Evolutionary conservation across 2,329 filamentous ascomycete genomes (phyloP), one percentile per base, ranked within the genome.

Genomic region (Sporothrix phasma): DNA sequence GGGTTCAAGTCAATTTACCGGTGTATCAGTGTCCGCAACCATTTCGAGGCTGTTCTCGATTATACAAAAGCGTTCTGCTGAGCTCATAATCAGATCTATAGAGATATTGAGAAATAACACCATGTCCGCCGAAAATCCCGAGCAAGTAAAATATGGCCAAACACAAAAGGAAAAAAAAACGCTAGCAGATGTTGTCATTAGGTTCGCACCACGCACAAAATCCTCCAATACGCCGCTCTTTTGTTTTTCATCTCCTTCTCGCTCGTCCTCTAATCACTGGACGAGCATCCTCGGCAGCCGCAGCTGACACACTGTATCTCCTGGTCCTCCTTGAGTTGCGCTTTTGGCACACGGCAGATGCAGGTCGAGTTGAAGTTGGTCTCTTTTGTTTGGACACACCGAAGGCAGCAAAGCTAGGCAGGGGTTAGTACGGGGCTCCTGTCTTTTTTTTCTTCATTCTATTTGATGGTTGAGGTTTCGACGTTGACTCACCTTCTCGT

Each of bases 381-480:
- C 80, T 99, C 94, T 76, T 97, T 97, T n/a, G 94, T 97, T 77
- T 99, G 94, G 64, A 99, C 93, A 76, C 94, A 99, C 67, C 92
- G 86, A 63, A 97, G 80, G 75, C 94, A 99, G 77, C 94, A 99
- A 49, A 99, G 79, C 89, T 94, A 72, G 39, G 5, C 45, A 2
- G 6, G n/a, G n/a, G 64, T 76, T 65, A 77, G 72, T 51, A 64
- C n/a, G 34, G 5, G 3, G 0, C 11, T 8, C 8, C 15, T 5
- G 41, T 17, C 39, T 15, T 19, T 13, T 17, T 15, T 15, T 19
- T 13, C 7, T 8, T 1, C 24, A 46, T 13, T 37, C 1, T 22
- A 10, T 8, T 26, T 3, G 8, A 5, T 5, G 24, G 7, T n/a
- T n/a, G n/a, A n/a, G n/a, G n/a, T n/a, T n/a, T n/a, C 1, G 19